Evolutionary conservation across 228 moss, liverwort and hornwort genomes (phyloP).

Genomic region (Sphagnum magellanicum): DNA sequence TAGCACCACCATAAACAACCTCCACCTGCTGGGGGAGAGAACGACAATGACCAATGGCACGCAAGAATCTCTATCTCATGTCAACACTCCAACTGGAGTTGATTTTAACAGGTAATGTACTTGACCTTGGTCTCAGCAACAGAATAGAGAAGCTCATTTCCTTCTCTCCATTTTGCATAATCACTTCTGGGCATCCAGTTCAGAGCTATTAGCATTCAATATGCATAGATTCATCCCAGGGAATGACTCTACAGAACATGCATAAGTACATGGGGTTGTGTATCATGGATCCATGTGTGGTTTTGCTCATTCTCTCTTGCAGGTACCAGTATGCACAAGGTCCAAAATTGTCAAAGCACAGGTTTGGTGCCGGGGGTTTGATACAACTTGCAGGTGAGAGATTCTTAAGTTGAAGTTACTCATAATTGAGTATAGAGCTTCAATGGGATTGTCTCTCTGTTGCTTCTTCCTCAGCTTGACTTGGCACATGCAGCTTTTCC

Average conservation of each 20-base stretch:
- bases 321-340: not conserved
- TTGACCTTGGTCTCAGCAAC: not conserved
- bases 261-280: no score
- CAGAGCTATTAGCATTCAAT: no score
- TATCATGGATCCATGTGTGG: no score
- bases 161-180: no score
- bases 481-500: not conserved
- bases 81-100: conserved; percentile 2
- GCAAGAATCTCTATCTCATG: conserved; percentile 4
- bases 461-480: not conserved
- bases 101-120: conserved; percentile 5
- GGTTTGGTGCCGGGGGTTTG: conserved; percentile 1
- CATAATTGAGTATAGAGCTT: not conserved
- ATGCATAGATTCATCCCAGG: no score
- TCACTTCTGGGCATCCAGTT: no score
- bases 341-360: not conserved
- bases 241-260: no score
- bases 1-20: conserved; percentile 10
- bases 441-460: not conserved
- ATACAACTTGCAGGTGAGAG: conserved; percentile 7
- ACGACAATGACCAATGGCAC: conserved; percentile 2
- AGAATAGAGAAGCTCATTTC: no score
- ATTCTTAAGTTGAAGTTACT: conserved; percentile 5
- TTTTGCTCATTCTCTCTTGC: not conserved
- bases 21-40: conserved; percentile 7